Percentiles rank a stretch among this genome's conserved stretches.
Evolutionary conservation across 352 stramenopile genomes (phyloP).

Genomic region (Globisporangium ultimum): DNA sequence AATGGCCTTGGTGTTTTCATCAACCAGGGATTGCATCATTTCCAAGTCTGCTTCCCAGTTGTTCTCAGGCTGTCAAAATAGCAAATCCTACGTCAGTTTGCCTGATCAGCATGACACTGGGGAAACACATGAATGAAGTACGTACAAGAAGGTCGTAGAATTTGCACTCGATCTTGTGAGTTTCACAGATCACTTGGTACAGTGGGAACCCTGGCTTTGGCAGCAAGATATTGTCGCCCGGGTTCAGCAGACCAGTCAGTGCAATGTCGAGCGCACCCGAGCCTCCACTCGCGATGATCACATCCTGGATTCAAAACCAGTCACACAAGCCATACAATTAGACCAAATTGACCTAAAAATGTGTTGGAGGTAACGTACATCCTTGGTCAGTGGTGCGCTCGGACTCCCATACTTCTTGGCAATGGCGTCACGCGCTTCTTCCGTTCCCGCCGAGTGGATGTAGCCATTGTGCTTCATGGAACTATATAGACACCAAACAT

Average conservation of each 20-base stretch:
- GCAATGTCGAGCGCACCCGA: slow-evolving; percentile 93
- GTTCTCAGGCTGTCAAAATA: slow-evolving; percentile 53
- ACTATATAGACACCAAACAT: slow-evolving; percentile 15
- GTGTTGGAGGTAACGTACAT: slow-evolving; percentile 27
- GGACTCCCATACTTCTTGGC: slow-evolving; percentile 73
- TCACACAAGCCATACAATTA: neutral
- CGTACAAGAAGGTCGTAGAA: slow-evolving; percentile 87
- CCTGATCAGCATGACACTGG: neutral
- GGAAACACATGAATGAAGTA: neutral
- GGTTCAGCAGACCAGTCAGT: slow-evolving; percentile 87
- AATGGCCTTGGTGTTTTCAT: slow-evolving; percentile 88
- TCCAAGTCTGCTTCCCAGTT: slow-evolving; percentile 93
- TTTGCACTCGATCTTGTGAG: slow-evolving; percentile 87
- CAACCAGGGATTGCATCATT: slow-evolving; percentile 87
- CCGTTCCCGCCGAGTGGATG: slow-evolving; percentile 88
- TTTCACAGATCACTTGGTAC: slow-evolving; percentile 94
- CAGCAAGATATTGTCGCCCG: slow-evolving; percentile 91
- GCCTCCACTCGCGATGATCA: slow-evolving; percentile 93
- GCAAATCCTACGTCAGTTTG: neutral
- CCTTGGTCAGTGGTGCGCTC: slow-evolving; percentile 62
- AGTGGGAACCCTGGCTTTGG: slow-evolving; percentile 93
- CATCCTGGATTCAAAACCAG: slow-evolving; percentile 42
- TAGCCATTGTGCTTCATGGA: slow-evolving; percentile 91
- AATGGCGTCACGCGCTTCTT: slow-evolving; percentile 85
- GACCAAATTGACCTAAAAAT: neutral